phyloP scores from a whole-genome alignment of 2,329 filamentous ascomycete genomes.

The Alternaria arbusti region DNA sequence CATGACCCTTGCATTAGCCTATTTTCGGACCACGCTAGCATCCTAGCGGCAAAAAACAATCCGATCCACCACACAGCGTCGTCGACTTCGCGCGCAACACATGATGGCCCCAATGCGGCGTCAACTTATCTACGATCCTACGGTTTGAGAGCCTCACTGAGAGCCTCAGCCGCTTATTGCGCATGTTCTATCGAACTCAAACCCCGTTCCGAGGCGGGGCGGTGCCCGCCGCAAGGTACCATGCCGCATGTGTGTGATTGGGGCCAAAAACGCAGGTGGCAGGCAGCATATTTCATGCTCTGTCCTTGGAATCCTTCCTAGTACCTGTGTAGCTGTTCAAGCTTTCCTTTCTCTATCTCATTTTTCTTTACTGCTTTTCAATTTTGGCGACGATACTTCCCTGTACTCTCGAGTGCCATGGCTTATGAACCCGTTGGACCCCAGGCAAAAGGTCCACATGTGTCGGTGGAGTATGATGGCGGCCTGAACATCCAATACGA shows the following conservation, averaged over 20 bases:
- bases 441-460: background rate
- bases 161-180: background rate
- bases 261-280: background rate
- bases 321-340: background rate
- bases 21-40: background rate
- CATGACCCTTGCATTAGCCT: background rate
- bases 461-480: slow-evolving; percentile 1
- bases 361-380: background rate
- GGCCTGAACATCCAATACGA: slow-evolving; percentile 17
- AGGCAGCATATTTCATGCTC: background rate
- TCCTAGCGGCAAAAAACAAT: background rate
- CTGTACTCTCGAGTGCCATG: background rate
- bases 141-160: background rate
- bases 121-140: background rate
- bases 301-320: background rate
- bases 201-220: background rate
- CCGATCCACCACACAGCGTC: background rate
- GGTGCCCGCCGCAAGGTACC: background rate
- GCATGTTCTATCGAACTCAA: background rate
- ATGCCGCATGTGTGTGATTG: background rate
- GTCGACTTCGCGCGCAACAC: background rate
- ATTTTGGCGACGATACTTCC: background rate
- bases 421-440: slow-evolving; percentile 3
- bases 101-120: background rate
- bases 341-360: background rate